A percentile compares a stretch with the other conserved stretches of the same genome.
phyloP scores from a whole-genome alignment of 495 filamentous ascomycete species.

The Neurospora discreta region DNA sequence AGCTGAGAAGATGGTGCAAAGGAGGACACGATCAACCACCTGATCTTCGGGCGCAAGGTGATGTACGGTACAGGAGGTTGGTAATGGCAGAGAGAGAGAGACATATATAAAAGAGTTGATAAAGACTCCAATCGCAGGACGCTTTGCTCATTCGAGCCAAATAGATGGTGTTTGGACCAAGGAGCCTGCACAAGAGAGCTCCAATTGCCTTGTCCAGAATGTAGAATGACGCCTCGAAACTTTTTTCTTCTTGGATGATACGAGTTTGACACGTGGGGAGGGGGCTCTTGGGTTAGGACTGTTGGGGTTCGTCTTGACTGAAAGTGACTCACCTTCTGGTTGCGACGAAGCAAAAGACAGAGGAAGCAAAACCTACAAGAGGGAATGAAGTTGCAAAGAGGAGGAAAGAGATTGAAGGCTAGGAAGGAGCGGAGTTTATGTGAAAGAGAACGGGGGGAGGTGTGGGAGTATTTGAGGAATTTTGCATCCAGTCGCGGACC shows the following conservation, averaged over 20 bases:
- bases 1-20: neutral
- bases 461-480: slow-evolving; percentile 27
- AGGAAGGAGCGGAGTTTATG: neutral
- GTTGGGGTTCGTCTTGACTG: neutral
- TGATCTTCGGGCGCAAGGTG: neutral
- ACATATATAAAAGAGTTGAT: neutral
- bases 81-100: neutral
- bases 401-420: slow-evolving; percentile 6
- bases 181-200: neutral
- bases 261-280: neutral
- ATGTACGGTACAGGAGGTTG: neutral
- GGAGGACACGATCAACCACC: neutral
- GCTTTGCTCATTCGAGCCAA: neutral
- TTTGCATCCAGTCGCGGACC: slow-evolving; percentile 10
- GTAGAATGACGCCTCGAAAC: neutral
- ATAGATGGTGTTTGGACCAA: neutral
- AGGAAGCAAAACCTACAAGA: slow-evolving; percentile 1
- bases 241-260: neutral
- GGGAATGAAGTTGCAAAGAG: slow-evolving; percentile 19
- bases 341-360: slow-evolving; percentile 1
- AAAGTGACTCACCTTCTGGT: slow-evolving; percentile 7
- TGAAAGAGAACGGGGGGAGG: slow-evolving; percentile 5
- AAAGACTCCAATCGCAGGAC: neutral
- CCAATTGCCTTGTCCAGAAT: neutral
- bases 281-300: neutral